A percentile compares a stretch with the other conserved stretches of the same genome.
Evolutionary conservation across 495 filamentous ascomycete species (phyloP).

Genomic region (Penicilliopsis zonata): DNA sequence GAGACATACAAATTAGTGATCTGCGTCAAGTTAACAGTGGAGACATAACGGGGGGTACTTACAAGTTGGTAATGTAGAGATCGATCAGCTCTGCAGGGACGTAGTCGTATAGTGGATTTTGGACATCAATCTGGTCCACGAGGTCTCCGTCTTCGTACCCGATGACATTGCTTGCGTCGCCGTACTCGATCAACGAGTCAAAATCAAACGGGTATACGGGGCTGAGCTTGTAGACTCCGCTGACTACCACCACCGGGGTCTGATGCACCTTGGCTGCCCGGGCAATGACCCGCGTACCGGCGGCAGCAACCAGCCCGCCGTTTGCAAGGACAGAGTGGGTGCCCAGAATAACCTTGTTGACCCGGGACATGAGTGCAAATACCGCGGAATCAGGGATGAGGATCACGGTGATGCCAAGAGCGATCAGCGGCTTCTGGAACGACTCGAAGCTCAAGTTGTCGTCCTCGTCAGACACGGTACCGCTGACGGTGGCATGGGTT

Average conservation of each 20-base stretch:
- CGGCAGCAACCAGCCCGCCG: conserved; percentile 69
- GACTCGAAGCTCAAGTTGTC: conserved; percentile 38
- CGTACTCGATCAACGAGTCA: conserved; percentile 67
- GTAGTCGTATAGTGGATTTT: conserved; percentile 74
- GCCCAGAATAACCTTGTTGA: conserved; percentile 86
- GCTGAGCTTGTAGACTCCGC: conserved; percentile 81
- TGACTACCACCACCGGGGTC: conserved; percentile 73
- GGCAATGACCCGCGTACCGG: conserved; percentile 67
- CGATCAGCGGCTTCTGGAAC: conserved; percentile 64
- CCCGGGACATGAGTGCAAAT: conserved; percentile 82
- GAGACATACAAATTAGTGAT: conserved; percentile 14
- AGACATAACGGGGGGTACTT: conserved; percentile 24
- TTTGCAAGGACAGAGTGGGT: conserved; percentile 79
- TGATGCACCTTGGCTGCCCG: conserved; percentile 68
- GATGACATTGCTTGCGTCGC: conserved; percentile 61
- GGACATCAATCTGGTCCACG: conserved; percentile 63
- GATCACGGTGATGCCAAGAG: conserved; percentile 67
- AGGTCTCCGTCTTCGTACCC: conserved; percentile 61
- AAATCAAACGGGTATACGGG: conserved; percentile 76
- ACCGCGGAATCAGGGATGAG: conserved; percentile 72
- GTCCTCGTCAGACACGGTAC: conserved; percentile 28
- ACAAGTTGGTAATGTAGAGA: conserved; percentile 89
- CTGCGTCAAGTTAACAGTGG: neutral
- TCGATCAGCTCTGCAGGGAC: conserved; percentile 72
- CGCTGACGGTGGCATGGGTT: conserved; percentile 47